Base-by-base conservation (phyloP, 1,284 basidiomycete genomes). In the Tilletia caries region DNA sequence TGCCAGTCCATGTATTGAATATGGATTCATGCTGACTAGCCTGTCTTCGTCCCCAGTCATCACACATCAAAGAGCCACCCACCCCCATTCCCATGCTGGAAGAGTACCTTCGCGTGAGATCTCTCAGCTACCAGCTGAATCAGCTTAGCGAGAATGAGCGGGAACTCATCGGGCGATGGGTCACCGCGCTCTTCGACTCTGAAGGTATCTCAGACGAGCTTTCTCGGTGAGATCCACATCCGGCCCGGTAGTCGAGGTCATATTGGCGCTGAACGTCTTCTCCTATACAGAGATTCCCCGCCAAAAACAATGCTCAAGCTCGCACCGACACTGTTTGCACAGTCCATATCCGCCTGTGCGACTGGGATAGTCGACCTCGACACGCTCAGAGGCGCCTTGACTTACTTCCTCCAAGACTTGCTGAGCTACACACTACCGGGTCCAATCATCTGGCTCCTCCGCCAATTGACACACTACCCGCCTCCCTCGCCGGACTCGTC, bases 401-500 rank as follows among this genome's bases (percentile, higher is more conserved):
- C 85, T 8, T 87, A 86, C 79, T 87, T 87, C 70, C 82, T 85
- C 1, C 86, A 87, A 72, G 85, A 86, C 23, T 76, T 87, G 1
- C 78, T 87, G 3, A 85, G 84, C 73, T 87, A 86, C 83, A 85
- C 86, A 12, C 75, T 87, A n/a, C 85, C 85, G 1, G 85, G 85
- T 0, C 85, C 86, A 13, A 74, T 87, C 43, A 41, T 60, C 5
- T 79, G 79, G 78, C 54, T 80, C 3, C 65, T 78, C 0, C 33
- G 46, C 27, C 75, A 80, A 60, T 66, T 77, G 5, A 32, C 33
- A 2, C 64, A 71, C 0, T 58, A 65, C 1, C 74, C 74, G 0
- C 27, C 64, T 18, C 44, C 32, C 18, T n/a, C 58, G 8, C 58
- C 33, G 5, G 33, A 20, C 5, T 33, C 41, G 10, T 13, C 62